Conservation (phyloP, 768 basidiomycete species). For the Leccinum uliginosum region DNA sequence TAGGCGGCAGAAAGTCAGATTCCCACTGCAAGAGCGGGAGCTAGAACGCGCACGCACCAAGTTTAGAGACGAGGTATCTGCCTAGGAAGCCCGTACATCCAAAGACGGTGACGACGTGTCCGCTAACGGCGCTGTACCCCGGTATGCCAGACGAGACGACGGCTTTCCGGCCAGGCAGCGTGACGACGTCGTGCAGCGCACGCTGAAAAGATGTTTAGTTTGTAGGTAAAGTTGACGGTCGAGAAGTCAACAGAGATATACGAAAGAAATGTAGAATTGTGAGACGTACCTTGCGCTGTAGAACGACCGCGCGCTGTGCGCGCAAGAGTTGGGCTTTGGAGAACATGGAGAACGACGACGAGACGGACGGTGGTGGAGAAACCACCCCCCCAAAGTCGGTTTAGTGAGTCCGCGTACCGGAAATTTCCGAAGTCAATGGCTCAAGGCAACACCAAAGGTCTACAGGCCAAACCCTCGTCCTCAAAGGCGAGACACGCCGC, state of each 20-base stretch:
- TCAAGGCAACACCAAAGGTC: constrained; percentile 84
- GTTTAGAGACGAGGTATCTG: constrained; percentile 88
- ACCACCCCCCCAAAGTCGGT: not conserved
- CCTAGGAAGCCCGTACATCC: constrained; percentile 96
- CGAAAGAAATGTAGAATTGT: not conserved
- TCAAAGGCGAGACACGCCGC: constrained; percentile 51
- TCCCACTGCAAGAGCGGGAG: not conserved
- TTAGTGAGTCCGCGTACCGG: constrained; percentile 16
- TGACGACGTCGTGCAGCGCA: constrained; percentile 67
- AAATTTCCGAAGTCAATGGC: constrained; percentile 45
- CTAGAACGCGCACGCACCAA: constrained; percentile 50
- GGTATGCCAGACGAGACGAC: constrained; percentile 73
- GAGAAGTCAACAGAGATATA: not conserved
- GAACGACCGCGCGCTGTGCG: constrained; percentile 46
- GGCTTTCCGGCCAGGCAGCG: constrained; percentile 56
- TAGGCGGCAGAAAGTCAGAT: not conserved
- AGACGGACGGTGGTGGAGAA: constrained; percentile 7
- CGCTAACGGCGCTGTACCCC: constrained; percentile 83
- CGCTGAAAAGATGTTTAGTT: constrained; percentile 41
- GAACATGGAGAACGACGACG: constrained; percentile 34
- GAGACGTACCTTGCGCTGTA: constrained; percentile 41
- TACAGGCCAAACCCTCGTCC: constrained; percentile 47
- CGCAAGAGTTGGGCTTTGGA: constrained; percentile 46
- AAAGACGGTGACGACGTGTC: constrained; percentile 94
- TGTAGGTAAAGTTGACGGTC: not conserved